Evolutionary conservation across 768 basidiomycete species (phyloP), one percentile per base, ranked within the genome.

Genomic region (Boletus sp.): DNA sequence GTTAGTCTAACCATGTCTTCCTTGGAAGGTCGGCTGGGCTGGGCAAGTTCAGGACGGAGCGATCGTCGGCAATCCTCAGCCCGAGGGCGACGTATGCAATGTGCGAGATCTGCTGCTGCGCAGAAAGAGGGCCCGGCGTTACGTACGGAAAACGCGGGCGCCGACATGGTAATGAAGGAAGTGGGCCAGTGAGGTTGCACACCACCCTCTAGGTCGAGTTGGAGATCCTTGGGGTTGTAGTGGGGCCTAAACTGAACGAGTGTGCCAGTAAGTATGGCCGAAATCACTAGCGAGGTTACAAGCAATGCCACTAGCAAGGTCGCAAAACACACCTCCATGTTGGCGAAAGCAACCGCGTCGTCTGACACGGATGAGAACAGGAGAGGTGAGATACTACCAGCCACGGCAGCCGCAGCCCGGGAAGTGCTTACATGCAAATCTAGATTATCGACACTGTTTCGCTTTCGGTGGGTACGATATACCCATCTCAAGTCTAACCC

Each of bases 171-270:
- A 59, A 90, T 80, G 72, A 85, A 90, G 4, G 85, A 83, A 17
- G 80, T 80, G 90, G 91, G 32, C 85, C 85, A 6, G 87, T 89
- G 83, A 0, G 88, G 82, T 68, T 84, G 79, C 17, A 82, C 84
- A 43, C 79, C 83, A 32, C 87, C 89, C 64, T 90, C 89, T 32
- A 79, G 74, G 69, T 92, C 90, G 37, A 93, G 77, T 49, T 85
- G 87, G 40, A 93, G 82, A 33, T 86, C 88, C 69, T 87, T 88
- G 3, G 91, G 91, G 63, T 88, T 90, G 74, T 88, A 93, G 65
- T 92, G 90, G 27, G 88, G 88, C 70, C 91, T 79, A 67, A 88
- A 83, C 44, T 88, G 79, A 10, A 91, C 84, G 10, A 91, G 75
- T 14, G 84, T 76, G 6, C 89, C 89, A 9, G 81, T 77, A 13